phyloP scores from a whole-genome alignment of 2,329 filamentous ascomycete genomes.

The Fusarium compactum region DNA sequence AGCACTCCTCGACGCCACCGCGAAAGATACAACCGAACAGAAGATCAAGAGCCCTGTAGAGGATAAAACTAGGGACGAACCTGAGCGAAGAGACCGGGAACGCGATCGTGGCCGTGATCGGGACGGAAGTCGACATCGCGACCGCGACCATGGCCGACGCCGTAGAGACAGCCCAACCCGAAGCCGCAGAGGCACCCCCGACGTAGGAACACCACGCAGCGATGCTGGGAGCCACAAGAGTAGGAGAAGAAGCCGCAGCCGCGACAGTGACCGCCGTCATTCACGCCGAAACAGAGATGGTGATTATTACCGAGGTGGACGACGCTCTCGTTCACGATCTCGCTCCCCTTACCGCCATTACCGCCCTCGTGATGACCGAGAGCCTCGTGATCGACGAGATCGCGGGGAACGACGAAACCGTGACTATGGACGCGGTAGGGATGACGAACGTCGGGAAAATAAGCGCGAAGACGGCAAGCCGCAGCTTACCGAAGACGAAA shows the following conservation, averaged over 20 bases:
- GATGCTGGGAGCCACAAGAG: conserved; percentile 85
- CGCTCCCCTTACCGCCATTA: conserved; percentile 75
- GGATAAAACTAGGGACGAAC: conserved; percentile 61
- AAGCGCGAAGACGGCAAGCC: conserved; percentile 68
- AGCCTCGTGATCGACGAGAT: conserved; percentile 63
- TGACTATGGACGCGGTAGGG: conserved; percentile 66
- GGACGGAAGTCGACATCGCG: conserved; percentile 66
- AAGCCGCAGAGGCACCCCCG: conserved; percentile 62
- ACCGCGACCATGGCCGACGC: conserved; percentile 62
- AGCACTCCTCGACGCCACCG: conserved; percentile 88
- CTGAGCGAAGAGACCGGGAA: conserved; percentile 66
- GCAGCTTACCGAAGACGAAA: conserved; percentile 91
- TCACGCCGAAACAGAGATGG: conserved; percentile 80
- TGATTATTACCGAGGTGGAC: conserved; percentile 72
- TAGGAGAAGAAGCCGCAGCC: conserved; percentile 82
- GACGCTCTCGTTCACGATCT: conserved; percentile 75
- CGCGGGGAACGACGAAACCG: conserved; percentile 64
- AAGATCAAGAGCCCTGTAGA: conserved; percentile 61
- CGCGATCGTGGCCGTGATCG: conserved; percentile 69
- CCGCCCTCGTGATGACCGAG: conserved; percentile 66
- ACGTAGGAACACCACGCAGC: conserved; percentile 76
- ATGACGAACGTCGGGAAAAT: conserved; percentile 59
- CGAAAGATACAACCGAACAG: conserved; percentile 68
- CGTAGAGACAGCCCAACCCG: conserved; percentile 68
- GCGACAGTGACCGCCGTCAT: conserved; percentile 79